Base-by-base conservation (phyloP, 306 rosid species). In the Pachyrhizus erosus region DNA sequence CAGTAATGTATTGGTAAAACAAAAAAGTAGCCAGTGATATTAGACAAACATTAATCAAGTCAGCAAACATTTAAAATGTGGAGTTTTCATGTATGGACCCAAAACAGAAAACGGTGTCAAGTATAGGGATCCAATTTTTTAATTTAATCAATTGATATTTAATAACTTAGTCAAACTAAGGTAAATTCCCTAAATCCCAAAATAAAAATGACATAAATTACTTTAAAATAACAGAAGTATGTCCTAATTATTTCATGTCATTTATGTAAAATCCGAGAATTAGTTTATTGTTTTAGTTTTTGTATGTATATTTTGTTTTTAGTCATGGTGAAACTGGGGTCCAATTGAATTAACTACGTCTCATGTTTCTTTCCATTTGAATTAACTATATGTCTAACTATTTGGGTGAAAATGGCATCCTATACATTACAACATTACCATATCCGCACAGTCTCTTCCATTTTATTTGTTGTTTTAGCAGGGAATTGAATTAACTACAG, bases 351-450 rank as follows among this genome's bases (percentile, higher is more conserved):
- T 52, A 18, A 20, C 60, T 18, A 52, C 18, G 12, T 51, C 26
- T 18, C 12, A 52, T 52, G 60, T 52, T 18, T 26, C 60, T 20
- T 52, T 52, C 26, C 26, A 18, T 52, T 20, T 52, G 12, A 52
- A 18, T 52, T 57, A 57, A 23, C 6, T 57, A 57, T 9, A 21
- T 29, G 23, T 39, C 46, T 71, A 29, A 57, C 27, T 55, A n/a
- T 69, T 82, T 65, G 18, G 61, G 77, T 75, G 42, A 66, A 82
- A 9, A 21, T 27, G 4, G 1, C 21, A 74, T 75, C 60, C 51
- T 67, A 39, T 75, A 51, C 17, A 21, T 67, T 12, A 12, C n/a
- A 4, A 3, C 31, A 9, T 57, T 81, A 4, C 11, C 39, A 43
- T 31, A 37, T 74, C n/a, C 21, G 49, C 65, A 14, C 23, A 7